Percentiles rank a stretch among this genome's conserved stretches.
These are phyloP conservation scores for Cladosporium sp. DNA, from an alignment of 2,329 filamentous ascomycete species.

Conservation along the genomic window DNA sequence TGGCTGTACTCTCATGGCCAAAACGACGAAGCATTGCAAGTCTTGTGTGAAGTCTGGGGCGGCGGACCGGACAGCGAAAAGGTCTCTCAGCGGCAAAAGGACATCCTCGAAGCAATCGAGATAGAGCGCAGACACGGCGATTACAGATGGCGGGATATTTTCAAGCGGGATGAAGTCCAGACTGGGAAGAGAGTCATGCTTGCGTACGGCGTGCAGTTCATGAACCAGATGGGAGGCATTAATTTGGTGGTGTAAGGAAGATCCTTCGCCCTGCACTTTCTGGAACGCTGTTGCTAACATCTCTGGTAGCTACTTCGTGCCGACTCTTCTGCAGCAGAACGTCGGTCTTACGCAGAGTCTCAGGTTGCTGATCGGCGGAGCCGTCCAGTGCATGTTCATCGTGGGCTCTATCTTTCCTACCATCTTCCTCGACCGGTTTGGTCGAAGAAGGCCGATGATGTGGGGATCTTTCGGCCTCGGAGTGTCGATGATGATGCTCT, in stretches of 20 bases:
- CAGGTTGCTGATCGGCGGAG: conserved; percentile 50
- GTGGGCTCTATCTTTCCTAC: conserved; percentile 49
- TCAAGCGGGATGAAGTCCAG: conserved; percentile 40
- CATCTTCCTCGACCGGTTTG: conserved; percentile 47
- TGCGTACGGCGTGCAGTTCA: conserved; percentile 43
- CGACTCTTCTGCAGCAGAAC: conserved; percentile 47
- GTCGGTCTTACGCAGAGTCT: conserved; percentile 48
- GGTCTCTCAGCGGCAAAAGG: conserved; percentile 34
- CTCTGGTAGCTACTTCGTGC: conserved; percentile 41
- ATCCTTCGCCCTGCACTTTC: no score
- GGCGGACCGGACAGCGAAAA: conserved; percentile 28
- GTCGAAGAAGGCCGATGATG: conserved; percentile 37
- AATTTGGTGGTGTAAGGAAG: conserved; percentile 39
- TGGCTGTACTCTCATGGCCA: conserved; percentile 40
- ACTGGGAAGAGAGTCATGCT: conserved; percentile 42
- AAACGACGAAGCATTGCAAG: conserved; percentile 36
- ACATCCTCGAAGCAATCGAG: conserved; percentile 40
- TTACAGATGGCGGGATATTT: conserved; percentile 41
- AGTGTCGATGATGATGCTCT: conserved; percentile 43
- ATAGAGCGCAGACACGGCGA: conserved; percentile 41
- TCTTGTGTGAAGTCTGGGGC: conserved; percentile 39
- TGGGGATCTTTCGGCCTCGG: conserved; percentile 35
- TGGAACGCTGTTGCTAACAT: conserved; percentile 5
- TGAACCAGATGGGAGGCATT: conserved; percentile 43
- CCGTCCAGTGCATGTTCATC: conserved; percentile 44